Percentiles rank a stretch among this genome's conserved stretches.
phyloP scores from a whole-genome alignment of 2,329 filamentous ascomycete genomes.

The Aquanectria penicillioides region DNA sequence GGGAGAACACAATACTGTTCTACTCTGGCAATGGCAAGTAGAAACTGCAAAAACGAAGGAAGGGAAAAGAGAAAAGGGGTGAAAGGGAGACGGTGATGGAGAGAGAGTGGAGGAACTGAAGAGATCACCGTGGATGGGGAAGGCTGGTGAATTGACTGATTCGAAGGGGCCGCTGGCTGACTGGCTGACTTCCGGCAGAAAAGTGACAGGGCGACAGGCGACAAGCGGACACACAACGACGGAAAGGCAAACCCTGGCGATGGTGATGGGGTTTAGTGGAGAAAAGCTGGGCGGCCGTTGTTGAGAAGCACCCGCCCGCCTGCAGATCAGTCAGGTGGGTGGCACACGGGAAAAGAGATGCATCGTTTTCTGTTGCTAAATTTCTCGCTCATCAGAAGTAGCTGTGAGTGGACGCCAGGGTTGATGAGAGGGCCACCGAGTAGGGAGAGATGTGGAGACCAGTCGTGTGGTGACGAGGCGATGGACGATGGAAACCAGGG shows the following conservation, averaged over 20 bases:
- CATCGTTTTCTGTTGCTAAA: slow-evolving; percentile 31
- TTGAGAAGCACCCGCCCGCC: slow-evolving; percentile 31
- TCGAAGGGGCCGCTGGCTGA: slow-evolving; percentile 8
- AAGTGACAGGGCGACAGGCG: slow-evolving; percentile 15
- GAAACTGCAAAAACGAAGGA: not conserved
- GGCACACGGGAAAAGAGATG: slow-evolving; percentile 36
- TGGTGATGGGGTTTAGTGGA: slow-evolving; percentile 35
- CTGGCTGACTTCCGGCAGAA: slow-evolving; percentile 7
- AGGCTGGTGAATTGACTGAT: slow-evolving; percentile 1
- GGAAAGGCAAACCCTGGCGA: slow-evolving; percentile 23
- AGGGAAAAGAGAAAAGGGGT: not conserved
- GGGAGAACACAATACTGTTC: no score
- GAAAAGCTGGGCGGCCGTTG: slow-evolving; percentile 33
- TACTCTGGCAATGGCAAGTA: no score
- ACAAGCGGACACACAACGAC: not conserved
- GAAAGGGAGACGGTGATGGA: not conserved
- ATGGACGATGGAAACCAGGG: not conserved
- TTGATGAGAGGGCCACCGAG: slow-evolving; percentile 13
- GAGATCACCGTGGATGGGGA: no score
- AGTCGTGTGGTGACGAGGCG: no score
- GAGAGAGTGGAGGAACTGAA: no score
- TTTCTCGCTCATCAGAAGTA: slow-evolving; percentile 1
- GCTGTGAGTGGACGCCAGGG: slow-evolving; percentile 24
- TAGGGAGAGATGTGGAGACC: slow-evolving; percentile 23
- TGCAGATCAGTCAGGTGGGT: slow-evolving; percentile 40